Evolutionary conservation across 192 early-diverging fungal species (phyloP), one percentile per base, ranked within the genome.

Genomic region (Mortierella alpina): DNA sequence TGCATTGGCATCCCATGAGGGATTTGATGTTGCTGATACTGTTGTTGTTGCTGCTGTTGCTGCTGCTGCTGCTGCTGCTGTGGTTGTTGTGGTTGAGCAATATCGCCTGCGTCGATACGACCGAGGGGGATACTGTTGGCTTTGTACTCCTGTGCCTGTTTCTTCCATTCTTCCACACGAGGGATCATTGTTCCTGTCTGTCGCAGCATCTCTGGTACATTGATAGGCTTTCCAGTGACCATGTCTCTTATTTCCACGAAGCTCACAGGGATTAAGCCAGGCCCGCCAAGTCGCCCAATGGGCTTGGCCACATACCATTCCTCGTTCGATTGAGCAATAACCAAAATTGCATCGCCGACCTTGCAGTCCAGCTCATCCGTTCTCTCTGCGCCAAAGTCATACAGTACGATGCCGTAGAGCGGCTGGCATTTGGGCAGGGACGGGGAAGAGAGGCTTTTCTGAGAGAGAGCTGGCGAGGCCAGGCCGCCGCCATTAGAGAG

Each of bases 261-360:
- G 23, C 90, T 86, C 9, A 92, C 88, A n/a, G 93, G 93, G 69
- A 94, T 92, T 48, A 94, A 78, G 11, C 92, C 93, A 44, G 93
- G 90, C 7, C 87, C 88, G 18, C 88, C 88, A 6, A 88, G 76
- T 39, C 90, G 83, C 22, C 82, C 83, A 54, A 90, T 88, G 40
- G 91, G 91, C 74, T 91, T 92, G 39, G 89, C 93, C 39, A 94
- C 91, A 62, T 91, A 88, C 93, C 93, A 94, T 68, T 94, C 93
- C 11, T 86, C 85, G 49, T 91, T 92, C 48, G 91, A 92, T 60
- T 94, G 91, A 31, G 93, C 93, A 77, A 94, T 91, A 51, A 94
- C 86, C 42, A 93, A 83, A 65, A 94, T 88, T 8, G 90, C 86
- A 65, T 94, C 93, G 46, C 90, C 93, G 54, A 86, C 86, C 72